A percentile compares a stretch with the other conserved stretches of the same genome.
Conservation (phyloP, 176 grass and related monocot genomes). For the Eleusine indica region DNA sequence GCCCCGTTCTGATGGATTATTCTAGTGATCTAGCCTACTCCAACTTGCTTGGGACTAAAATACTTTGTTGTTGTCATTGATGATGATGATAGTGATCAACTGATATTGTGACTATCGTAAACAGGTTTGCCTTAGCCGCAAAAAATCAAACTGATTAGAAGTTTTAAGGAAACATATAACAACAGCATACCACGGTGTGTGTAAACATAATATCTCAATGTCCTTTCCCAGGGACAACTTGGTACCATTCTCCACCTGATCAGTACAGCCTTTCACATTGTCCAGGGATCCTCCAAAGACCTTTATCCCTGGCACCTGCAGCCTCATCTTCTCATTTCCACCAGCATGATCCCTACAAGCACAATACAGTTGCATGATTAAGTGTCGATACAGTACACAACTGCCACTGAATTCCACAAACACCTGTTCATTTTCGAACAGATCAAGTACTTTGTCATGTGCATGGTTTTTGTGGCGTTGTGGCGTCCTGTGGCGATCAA, state of each 20-base stretch:
- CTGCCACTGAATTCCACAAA: not conserved
- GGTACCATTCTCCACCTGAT: slow-evolving; percentile 79
- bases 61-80: too few relatives aligned
- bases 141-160: slow-evolving; percentile 12
- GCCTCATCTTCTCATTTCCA: slow-evolving; percentile 85
- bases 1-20: too few relatives aligned
- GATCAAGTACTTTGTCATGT: too few relatives aligned
- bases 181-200: slow-evolving; percentile 77
- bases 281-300: slow-evolving; percentile 89
- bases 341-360: slow-evolving; percentile 86
- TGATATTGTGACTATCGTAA: not conserved
- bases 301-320: slow-evolving; percentile 75
- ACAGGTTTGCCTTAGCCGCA: not conserved
- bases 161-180: not conserved
- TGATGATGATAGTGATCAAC: not conserved
- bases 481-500: too few relatives aligned
- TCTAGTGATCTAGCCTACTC: too few relatives aligned
- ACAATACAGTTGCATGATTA: not conserved
- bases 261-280: slow-evolving; percentile 81
- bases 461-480: too few relatives aligned
- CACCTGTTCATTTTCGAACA: not conserved
- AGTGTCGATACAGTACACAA: slow-evolving; percentile 16
- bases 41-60: too few relatives aligned
- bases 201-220: slow-evolving; percentile 78
- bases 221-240: slow-evolving; percentile 77